Base-by-base conservation (phyloP, 805 yeast genomes). In the Yamadazyma sp. region DNA sequence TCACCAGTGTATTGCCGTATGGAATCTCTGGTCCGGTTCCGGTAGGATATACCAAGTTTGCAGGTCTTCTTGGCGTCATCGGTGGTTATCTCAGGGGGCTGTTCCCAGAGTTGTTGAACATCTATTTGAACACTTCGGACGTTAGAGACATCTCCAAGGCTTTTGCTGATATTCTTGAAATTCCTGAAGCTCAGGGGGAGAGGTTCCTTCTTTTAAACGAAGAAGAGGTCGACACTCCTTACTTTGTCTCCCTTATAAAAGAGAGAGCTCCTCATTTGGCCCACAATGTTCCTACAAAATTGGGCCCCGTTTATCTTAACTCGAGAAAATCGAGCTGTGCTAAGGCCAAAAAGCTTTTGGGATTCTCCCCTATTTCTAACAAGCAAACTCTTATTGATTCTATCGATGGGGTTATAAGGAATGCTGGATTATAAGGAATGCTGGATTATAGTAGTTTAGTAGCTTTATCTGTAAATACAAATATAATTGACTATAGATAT, bases 1-100 rank as follows among this genome's bases (percentile, higher is more conserved):
- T 43, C n/a, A 29, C 33, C 16, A 35, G 19, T 13, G 11, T 43
- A 14, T 14, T 26, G 10, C 46, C 46, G 3, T 28, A 9, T 15
- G 41, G 26, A 4, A 36, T 43, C 23, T 14, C 10, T 18, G 46
- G 46, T 5, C 41, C 44, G 3, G 21, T 37, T 22, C 46, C 43
- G 11, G 23, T 18, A 3, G 39, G 39, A 5, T 13, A 16, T n/a
- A 28, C 34, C 17, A 38, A 31, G 17, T 31, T 12, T 13, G 28
- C 26, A 6, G 44, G 37, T 2, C 3, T 32, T 3, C 7, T 28
- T 5, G 25, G 26, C 2, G 9, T 20, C n/a, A n/a, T 32, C 15
- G 28, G 26, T 14, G 26, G 6, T 4, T 32, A 17, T n/a, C 18
- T 32, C n/a, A 16, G 13, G 7, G 33, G 28, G 1, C 26, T 28